phyloP scores from a whole-genome alignment of 1,284 basidiomycete genomes.

The Leccinum colubrinum region DNA sequence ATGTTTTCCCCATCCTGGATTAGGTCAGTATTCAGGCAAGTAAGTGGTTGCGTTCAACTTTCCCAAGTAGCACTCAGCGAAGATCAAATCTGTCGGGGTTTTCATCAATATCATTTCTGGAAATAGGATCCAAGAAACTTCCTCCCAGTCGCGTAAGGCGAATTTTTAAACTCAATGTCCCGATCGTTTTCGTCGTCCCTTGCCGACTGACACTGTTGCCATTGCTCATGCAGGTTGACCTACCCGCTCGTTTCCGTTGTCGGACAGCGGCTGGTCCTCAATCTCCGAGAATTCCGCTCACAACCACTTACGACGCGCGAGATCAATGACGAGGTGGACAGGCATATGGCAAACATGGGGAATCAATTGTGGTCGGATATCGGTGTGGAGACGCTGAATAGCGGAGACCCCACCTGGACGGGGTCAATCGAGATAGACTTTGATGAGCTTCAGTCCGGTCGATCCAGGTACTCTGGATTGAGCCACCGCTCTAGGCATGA shows the following conservation, averaged over 20 bases:
- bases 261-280: conserved; percentile 20
- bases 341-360: conserved; percentile 13
- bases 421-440: not conserved
- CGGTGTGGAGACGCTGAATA: not conserved
- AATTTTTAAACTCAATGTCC: not conserved
- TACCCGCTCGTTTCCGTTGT: conserved; percentile 4
- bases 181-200: not conserved
- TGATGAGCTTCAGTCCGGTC: not conserved
- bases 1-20: not conserved
- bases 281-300: conserved; percentile 11
- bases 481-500: not conserved
- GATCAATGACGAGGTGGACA: conserved; percentile 17
- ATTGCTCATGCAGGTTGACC: conserved; percentile 7
- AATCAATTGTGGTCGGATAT: not conserved
- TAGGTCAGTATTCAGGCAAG: conserved; percentile 2
- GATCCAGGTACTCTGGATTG: not conserved
- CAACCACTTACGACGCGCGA: conserved; percentile 2
- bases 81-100: not conserved
- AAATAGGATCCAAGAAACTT: conserved; percentile 12
- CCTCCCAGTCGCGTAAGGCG: not conserved
- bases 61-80: not conserved
- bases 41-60: not conserved
- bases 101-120: not conserved
- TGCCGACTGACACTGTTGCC: not conserved
- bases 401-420: not conserved